Evolutionary conservation across 2,329 filamentous ascomycete genomes (phyloP), one percentile per base, ranked within the genome.

Genomic region (Epichloe elymi): DNA sequence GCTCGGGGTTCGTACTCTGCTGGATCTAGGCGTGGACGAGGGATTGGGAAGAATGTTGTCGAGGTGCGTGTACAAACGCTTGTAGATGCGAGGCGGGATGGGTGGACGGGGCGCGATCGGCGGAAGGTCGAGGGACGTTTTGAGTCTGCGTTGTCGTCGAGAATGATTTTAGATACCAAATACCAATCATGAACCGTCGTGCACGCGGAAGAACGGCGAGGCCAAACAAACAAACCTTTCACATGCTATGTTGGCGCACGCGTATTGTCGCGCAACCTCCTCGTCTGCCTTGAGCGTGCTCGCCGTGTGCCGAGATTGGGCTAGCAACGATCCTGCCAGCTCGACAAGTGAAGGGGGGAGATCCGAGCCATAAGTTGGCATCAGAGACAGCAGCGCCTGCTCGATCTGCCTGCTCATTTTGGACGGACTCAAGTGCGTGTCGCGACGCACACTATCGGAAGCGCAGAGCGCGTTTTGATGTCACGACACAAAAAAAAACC

Each of bases 181-280:
- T 4, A 15, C 3, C 3, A 15, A 46, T 59, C 43, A 69, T 5
- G 19, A 20, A 1, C 23, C 23, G 26, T 8, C 26, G 26, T 8
- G 12, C 23, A 15, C 35, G 15, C 19, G n/a, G 15, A 41, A 19
- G 14, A 41, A 8, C 11, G 15, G 15, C 20, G 26, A 10, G 26
- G 39, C 8, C 5, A 38, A 7, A 1, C 6, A 26, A 44, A 46
- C 52, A 14, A 17, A 87, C 86, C 87, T 80, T 59, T 91, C 88
- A 63, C 90, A 97, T 19, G 93, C 93, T 54, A 98, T 78, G 67
- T 95, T 84, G 14, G 87, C 86, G 64, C 89, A 95, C 4, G 85
- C 86, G 65, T 93, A 93, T 4, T 79, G 76, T 19, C 90, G 78
- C n/a, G 85, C 88, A 56, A 93, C 82, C 65, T 96, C 90, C 65